phyloP scores from a whole-genome alignment of 2,329 filamentous ascomycete species.

The Cadophora luteo-olivacea region DNA sequence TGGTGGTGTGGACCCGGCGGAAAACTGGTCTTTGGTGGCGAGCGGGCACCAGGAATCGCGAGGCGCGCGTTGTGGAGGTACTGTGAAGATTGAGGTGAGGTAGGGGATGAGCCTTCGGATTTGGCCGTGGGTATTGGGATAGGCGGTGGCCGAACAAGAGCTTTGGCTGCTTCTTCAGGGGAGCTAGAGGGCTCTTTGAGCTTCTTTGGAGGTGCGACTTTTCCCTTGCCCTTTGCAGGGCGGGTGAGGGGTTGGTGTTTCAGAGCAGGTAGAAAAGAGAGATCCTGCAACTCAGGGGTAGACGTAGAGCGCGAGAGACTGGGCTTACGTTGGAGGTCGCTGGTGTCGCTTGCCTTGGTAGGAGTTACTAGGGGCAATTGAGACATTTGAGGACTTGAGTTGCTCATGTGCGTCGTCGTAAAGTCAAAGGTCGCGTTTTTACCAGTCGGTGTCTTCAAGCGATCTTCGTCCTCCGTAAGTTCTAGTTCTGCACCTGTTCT shows the following conservation, averaged over 20 bases:
- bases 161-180: slow-evolving; percentile 1
- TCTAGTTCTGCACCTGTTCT: slow-evolving; percentile 31
- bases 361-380: background rate
- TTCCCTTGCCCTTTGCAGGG: slow-evolving; percentile 38
- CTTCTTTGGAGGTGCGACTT: slow-evolving; percentile 10
- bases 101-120: slow-evolving; percentile 31
- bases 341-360: background rate
- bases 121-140: slow-evolving; percentile 25
- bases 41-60: slow-evolving; percentile 26
- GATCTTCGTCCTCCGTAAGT: slow-evolving; percentile 26
- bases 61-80: slow-evolving; percentile 39
- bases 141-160: slow-evolving; percentile 26
- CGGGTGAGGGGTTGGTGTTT: slow-evolving; percentile 49
- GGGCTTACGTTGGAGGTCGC: slow-evolving; percentile 20
- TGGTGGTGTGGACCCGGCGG: slow-evolving; percentile 16
- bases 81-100: slow-evolving; percentile 29
- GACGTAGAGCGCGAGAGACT: slow-evolving; percentile 33
- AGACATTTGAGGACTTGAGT: slow-evolving; percentile 8
- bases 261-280: slow-evolving; percentile 48
- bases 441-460: slow-evolving; percentile 27
- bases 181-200: background rate
- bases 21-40: slow-evolving; percentile 21
- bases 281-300: slow-evolving; percentile 37
- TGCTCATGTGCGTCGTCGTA: slow-evolving; percentile 6
- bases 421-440: slow-evolving; percentile 21